Conservation (phyloP, 75 land plant genomes). For the Pinus taeda region DNA sequence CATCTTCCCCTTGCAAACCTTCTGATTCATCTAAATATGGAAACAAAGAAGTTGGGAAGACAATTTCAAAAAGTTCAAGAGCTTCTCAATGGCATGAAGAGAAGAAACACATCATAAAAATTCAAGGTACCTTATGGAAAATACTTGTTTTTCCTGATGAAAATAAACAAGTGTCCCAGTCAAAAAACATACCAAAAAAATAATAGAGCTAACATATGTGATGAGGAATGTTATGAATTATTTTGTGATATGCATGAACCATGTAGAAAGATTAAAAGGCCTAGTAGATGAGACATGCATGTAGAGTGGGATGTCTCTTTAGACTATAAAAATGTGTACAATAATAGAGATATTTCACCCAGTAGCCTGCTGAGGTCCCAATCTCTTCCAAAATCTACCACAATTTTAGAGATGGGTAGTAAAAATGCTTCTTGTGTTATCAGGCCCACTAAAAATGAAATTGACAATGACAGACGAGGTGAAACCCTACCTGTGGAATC, state of each 20-base stretch:
- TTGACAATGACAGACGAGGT: background rate
- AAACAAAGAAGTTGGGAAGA: constrained; percentile 38
- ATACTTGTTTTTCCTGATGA: background rate
- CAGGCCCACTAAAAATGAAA: constrained; percentile 44
- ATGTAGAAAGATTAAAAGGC: background rate
- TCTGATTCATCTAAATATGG: constrained; percentile 38
- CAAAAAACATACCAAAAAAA: background rate
- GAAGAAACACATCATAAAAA: background rate
- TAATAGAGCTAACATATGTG: background rate
- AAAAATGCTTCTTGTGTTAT: constrained; percentile 39
- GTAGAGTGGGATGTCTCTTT: background rate
- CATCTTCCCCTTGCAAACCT: constrained; percentile 2
- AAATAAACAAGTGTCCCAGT: background rate
- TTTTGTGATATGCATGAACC: constrained; percentile 9
- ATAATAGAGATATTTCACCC: constrained; percentile 25
- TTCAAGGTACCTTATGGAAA: background rate
- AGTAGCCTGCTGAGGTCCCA: constrained; percentile 50
- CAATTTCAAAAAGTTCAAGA: constrained; percentile 46
- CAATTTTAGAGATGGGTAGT: constrained; percentile 56
- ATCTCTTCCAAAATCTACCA: constrained; percentile 62
- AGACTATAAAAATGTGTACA: constrained; percentile 8
- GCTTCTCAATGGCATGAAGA: constrained; percentile 33
- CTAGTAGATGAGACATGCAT: background rate
- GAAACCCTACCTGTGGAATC: constrained; percentile 18
- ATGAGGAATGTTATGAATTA: background rate